These are phyloP conservation scores for Phytophthora quininea DNA, from an alignment of 352 stramenopile genomes.

Conservation along the genomic window DNA sequence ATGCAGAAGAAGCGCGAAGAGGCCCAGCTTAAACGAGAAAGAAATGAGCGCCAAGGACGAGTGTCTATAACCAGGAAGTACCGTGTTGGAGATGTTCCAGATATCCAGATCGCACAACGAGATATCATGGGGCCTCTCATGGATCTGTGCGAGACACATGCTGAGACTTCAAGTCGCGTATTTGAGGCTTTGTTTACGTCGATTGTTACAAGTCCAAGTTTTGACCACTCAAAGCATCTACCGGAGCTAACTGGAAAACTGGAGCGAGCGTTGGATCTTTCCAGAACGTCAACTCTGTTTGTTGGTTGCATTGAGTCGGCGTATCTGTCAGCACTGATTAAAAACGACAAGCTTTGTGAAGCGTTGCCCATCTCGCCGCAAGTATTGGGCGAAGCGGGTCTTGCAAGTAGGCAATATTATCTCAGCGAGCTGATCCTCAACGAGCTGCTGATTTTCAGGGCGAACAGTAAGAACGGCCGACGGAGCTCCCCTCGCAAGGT, in stretches of 20 bases:
- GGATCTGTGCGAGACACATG: slow-evolving; percentile 59
- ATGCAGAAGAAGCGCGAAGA: slow-evolving; percentile 60
- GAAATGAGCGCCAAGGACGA: slow-evolving; percentile 50
- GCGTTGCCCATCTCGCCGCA: slow-evolving; percentile 43
- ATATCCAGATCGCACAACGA: slow-evolving; percentile 77
- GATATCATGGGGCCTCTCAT: slow-evolving; percentile 78
- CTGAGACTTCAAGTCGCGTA: slow-evolving; percentile 44
- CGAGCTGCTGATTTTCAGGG: slow-evolving; percentile 52
- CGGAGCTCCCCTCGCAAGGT: slow-evolving; percentile 21
- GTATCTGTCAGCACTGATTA: slow-evolving; percentile 51
- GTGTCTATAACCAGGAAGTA: slow-evolving; percentile 78
- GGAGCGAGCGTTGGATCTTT: slow-evolving; percentile 27
- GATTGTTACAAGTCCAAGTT: slow-evolving; percentile 41
- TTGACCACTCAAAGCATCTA: slow-evolving; percentile 31
- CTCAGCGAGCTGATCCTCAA: slow-evolving; percentile 72
- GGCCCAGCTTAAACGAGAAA: slow-evolving; percentile 54
- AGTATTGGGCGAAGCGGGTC: slow-evolving; percentile 56
- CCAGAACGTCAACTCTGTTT: slow-evolving; percentile 36
- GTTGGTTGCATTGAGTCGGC: slow-evolving; percentile 50
- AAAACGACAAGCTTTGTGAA: slow-evolving; percentile 35
- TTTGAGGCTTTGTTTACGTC: slow-evolving; percentile 54
- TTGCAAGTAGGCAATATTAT: slow-evolving; percentile 63
- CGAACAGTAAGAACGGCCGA: too few relatives aligned
- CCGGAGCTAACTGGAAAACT: slow-evolving; percentile 21
- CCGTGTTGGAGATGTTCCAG: slow-evolving; percentile 69